Base-by-base conservation (phyloP, 177 flowering plant species). In the Vitis hybrid region DNA sequence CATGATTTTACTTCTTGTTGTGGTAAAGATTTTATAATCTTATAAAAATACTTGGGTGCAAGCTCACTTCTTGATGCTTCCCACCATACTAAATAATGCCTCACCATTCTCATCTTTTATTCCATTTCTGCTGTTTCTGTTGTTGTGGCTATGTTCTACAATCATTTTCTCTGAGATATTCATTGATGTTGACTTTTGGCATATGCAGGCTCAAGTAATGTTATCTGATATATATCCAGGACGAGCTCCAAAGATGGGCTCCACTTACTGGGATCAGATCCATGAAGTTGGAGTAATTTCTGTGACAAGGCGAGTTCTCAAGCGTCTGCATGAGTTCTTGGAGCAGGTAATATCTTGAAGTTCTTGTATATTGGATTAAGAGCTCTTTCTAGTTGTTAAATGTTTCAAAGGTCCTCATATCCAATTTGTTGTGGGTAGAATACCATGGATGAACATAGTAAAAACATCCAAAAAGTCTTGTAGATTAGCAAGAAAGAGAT, bases 141-240 rank as follows among this genome's bases (percentile, higher is more conserved):
- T 61, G 28, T 65, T n/a, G 49, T 15, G 14, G 53, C 33, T 8
- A 59, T 11, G 56, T 11, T 56, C 3, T 28, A 6, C 7, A 14
- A 31, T 17, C 49, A 8, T 52, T 55, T 70, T 17, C 2, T 47
- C 14, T 71, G 47, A 15, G 53, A n/a, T 61, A 1, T 51, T 47
- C 17, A 53, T 47, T 63, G 8, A 38, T 38, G 47, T 28, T 28
- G 60, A 60, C 49, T 55, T 51, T 38, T 72, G 70, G 33, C 54
- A 55, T 72, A 6, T 80, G 78, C 89, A 96, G 99, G 97, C 98
- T 65, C 96, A 92, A 77, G 76, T 81, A 66, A 87, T 94, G 97
- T 73, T 96, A 52, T 92, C 99, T 66, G 98, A 96, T 82, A 94
- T 96, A 71, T 96, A 90, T 86, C 98, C 99, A 44, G 99, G 99